These are phyloP conservation scores for Thalassiosira pacifica DNA, from an alignment of 352 stramenopile genomes.

Conservation along the genomic window DNA sequence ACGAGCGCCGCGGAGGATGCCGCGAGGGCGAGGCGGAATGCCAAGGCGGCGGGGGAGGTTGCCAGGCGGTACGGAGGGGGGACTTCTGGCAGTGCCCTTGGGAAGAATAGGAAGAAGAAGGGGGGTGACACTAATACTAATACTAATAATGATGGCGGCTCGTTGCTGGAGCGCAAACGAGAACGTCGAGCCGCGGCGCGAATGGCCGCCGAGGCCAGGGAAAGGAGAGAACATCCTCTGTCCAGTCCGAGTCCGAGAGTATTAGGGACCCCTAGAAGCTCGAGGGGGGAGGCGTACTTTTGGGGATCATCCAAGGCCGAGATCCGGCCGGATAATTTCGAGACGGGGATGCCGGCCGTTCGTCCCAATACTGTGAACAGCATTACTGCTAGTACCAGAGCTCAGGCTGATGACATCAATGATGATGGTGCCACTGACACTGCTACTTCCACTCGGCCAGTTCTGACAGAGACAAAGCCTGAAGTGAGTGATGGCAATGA, in stretches of 20 bases:
- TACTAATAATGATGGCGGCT: background rate
- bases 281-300: background rate
- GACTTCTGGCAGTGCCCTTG: background rate
- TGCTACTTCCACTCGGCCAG: too few species aligned
- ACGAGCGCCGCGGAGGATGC: constrained; percentile 63
- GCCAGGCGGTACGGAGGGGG: constrained; percentile 62
- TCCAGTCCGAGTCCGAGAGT: background rate
- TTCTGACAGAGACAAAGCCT: too few species aligned
- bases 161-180: constrained; percentile 48
- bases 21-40: constrained; percentile 72
- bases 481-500: too few species aligned
- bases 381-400: too few species aligned
- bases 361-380: too few species aligned
- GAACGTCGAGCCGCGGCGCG: constrained; percentile 20
- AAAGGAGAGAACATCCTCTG: constrained; percentile 40
- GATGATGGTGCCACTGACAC: too few species aligned
- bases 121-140: background rate
- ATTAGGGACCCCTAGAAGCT: background rate
- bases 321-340: background rate
- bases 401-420: too few species aligned
- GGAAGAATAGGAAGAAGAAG: background rate
- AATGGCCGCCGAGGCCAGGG: constrained; percentile 49
- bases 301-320: background rate
- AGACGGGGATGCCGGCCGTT: too few species aligned
- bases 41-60: constrained; percentile 71